Evolutionary conservation across 768 basidiomycete genomes (phyloP), one percentile per base, ranked within the genome.

Genomic region (Lentinula raphanica): DNA sequence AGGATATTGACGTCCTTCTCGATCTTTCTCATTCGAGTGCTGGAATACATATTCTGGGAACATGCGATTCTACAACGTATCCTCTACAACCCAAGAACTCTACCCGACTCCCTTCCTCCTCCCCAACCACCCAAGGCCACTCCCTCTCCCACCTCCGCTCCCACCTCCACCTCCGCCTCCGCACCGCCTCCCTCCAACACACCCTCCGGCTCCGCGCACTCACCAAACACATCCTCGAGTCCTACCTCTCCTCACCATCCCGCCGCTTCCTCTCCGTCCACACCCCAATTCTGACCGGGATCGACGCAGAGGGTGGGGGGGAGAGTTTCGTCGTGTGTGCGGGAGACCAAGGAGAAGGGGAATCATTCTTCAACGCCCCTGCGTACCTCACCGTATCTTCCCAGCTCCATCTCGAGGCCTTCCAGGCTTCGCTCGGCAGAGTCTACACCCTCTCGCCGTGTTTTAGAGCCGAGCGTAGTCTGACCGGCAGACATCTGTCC

Each of bases 231-330:
- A 67, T 67, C 0, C 71, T 90, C 3, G 74, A 78, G 59, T 76
- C 80, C 29, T 75, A 78, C 13, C 78, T 95, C 42, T 76, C 13
- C 0, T 5, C n/a, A 7, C 71, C 71, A n/a, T n/a, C n/a, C n/a
- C 82, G 90, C 69, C 91, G 83, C 9, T 98, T 97, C 69, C 71
- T 76, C 36, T 83, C 89, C 66, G 80, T 81, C 13, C 87, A 97
- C 65, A 90, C 94, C 0, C 97, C 97, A 0, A 80, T 98, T 46
- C 72, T 98, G 23, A 98, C 96, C 0, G 83, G 85, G 15, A 93
- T 85, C 64, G 97, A 99, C 69, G 94, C 94, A 55, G 97, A 99
- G 76, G 97, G 95, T 12, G 95, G 90, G 6, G 96, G 97, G 19
- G 95, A 98, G 71, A 83, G 90, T 1, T 98, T 98, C 70, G 79